Base-by-base conservation (phyloP, 495 filamentous ascomycete genomes). In the Hypoxylon trugodes region DNA sequence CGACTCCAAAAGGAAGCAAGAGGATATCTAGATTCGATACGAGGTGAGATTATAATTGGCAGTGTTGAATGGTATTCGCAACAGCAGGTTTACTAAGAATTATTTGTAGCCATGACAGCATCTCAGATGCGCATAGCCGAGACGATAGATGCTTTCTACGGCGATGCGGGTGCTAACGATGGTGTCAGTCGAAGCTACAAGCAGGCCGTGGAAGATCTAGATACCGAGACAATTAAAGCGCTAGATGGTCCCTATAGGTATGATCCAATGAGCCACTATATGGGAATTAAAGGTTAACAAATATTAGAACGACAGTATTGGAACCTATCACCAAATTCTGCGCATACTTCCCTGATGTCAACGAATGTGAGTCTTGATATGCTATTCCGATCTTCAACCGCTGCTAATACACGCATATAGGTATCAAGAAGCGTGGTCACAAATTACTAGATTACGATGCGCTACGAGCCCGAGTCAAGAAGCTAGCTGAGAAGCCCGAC, bases 61-160 rank as follows among this genome's bases (percentile, higher is more conserved):
- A n/a, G n/a, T n/a, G n/a, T n/a, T n/a, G n/a, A n/a, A n/a, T n/a
- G n/a, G 32, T 35, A 35, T 12, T 13, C 24, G 28, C 15, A 19
- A 16, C 24, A 2, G 9, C 8, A n/a, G 2, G 9, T 30, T 52
- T 45, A 21, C 54, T 66, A 62, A 60, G 35, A 9, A 21, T 26
- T 9, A 10, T 26, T 45, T 10, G 6, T 45, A 96, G 95, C 95
- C 32, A 98, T 98, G 95, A 98, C 95, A 22, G 94, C 95, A 2
- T 97, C 94, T 30, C 95, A 98, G 73, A 98, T 98, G 95, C 90
- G 96, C 59, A 98, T 98, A 73, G 95, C 95, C 35, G 95, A 98
- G 74, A 98, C 95, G 8, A 98, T 98, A 76, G 95, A 98, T 74
- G 96, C 95, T 12, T 98, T 98, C 77, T 98, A 98, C 78, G 95